phyloP scores from a whole-genome alignment of 805 yeast species.

The Lipomyces lipofer region DNA sequence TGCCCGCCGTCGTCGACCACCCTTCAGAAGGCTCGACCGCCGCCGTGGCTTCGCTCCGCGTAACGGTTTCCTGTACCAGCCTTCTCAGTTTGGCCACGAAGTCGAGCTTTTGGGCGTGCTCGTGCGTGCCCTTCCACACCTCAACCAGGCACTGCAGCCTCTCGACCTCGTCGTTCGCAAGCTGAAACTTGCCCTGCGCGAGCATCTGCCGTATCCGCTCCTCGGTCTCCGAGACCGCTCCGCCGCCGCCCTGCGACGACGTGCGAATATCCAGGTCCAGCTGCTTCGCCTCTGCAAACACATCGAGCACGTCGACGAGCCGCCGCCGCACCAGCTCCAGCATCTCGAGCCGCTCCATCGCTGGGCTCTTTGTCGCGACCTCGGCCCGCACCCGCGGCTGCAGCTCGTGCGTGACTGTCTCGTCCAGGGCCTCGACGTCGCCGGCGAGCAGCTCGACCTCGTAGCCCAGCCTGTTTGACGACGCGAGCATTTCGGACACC shows the following conservation, averaged over 20 bases:
- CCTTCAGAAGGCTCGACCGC: not conserved
- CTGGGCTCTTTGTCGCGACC: slow-evolving; percentile 20
- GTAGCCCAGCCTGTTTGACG: slow-evolving; percentile 24
- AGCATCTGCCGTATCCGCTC: slow-evolving; percentile 14
- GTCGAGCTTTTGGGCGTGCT: slow-evolving; percentile 20
- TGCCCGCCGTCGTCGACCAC: slow-evolving; percentile 15
- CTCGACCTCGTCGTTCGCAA: slow-evolving; percentile 23
- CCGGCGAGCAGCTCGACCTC: slow-evolving; percentile 30
- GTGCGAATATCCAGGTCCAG: slow-evolving; percentile 18
- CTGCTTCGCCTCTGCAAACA: slow-evolving; percentile 20
- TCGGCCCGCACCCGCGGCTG: slow-evolving; percentile 20
- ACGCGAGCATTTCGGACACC: slow-evolving; percentile 27
- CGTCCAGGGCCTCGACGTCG: slow-evolving; percentile 23
- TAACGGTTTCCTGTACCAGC: slow-evolving; percentile 22
- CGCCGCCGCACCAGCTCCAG: slow-evolving; percentile 28
- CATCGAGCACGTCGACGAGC: slow-evolving; percentile 22
- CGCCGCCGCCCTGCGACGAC: slow-evolving; percentile 6
- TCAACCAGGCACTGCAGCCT: slow-evolving; percentile 8
- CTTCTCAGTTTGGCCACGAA: slow-evolving; percentile 16
- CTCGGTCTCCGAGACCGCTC: too few relatives aligned
- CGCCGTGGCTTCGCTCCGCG: slow-evolving; percentile 9
- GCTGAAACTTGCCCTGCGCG: slow-evolving; percentile 13
- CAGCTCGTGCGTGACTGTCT: slow-evolving; percentile 8
- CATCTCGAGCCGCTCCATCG: slow-evolving; percentile 29
- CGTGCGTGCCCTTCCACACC: slow-evolving; percentile 29